phyloP scores from a whole-genome alignment of 169 alveolate genomes.

The Theileria orientalis region DNA sequence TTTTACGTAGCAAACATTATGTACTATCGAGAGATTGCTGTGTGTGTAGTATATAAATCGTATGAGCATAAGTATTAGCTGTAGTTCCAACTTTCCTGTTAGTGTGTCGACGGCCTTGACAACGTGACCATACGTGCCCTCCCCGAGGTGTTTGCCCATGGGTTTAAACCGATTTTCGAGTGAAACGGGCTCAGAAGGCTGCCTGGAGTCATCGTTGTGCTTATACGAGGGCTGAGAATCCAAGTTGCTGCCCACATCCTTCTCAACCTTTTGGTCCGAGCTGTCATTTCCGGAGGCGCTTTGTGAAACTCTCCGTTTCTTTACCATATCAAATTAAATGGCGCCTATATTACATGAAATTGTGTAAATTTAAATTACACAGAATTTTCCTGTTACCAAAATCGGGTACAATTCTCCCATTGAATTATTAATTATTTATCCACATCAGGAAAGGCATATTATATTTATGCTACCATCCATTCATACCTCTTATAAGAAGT shows the following conservation, averaged over 20 bases:
- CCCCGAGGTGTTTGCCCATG: constrained; percentile 88
- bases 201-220: background rate
- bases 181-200: constrained; percentile 30
- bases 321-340: too few relatives aligned
- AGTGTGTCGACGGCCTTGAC: constrained; percentile 87
- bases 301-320: too few relatives aligned
- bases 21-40: too few relatives aligned
- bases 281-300: too few relatives aligned
- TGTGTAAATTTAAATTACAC: too few relatives aligned
- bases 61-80: constrained; percentile 50
- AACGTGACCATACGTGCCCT: constrained; percentile 96
- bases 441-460: too few relatives aligned
- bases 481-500: background rate
- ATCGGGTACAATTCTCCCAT: background rate
- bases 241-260: background rate
- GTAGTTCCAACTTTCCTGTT: constrained; percentile 67
- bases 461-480: background rate
- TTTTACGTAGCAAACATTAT: too few relatives aligned
- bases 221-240: too few relatives aligned
- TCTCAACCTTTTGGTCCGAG: background rate
- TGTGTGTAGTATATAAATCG: background rate
- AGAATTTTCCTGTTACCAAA: too few relatives aligned
- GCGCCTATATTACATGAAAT: too few relatives aligned
- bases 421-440: background rate
- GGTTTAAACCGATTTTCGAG: constrained; percentile 68